A percentile compares a stretch with the other conserved stretches of the same genome.
These are phyloP conservation scores for Trichomonas vaginalis DNA, from an alignment of 208 protist species.

Conservation along the genomic window DNA sequence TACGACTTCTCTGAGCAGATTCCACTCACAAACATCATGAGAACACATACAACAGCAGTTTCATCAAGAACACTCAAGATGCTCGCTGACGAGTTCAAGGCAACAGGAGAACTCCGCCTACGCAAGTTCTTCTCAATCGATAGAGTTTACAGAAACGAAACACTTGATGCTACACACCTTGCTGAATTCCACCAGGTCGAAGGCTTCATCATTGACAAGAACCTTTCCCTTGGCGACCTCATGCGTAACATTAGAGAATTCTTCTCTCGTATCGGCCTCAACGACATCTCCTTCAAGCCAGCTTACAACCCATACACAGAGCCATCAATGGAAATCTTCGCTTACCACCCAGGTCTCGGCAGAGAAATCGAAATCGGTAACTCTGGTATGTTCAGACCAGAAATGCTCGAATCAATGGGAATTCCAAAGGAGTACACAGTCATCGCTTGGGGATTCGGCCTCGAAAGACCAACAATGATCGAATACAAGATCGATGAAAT, in stretches of 20 bases:
- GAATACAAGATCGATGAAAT: conserved; percentile 90
- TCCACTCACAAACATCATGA: conserved; percentile 82
- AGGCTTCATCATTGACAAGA: conserved; percentile 84
- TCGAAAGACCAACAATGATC: conserved; percentile 68
- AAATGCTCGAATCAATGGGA: conserved; percentile 95
- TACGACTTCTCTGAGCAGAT: conserved; percentile 51
- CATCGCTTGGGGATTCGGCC: conserved; percentile 95
- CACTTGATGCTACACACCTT: conserved; percentile 97
- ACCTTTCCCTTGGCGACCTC: conserved; percentile 87
- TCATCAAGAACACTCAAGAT: conserved; percentile 82
- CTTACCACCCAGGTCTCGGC: conserved; percentile 67
- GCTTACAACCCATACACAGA: conserved; percentile 99
- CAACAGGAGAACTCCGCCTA: conserved; percentile 67
- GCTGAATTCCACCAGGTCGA: conserved; percentile 99
- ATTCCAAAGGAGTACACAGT: conserved; percentile 58
- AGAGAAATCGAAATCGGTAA: conserved; percentile 81
- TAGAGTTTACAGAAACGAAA: conserved; percentile 98
- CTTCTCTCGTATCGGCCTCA: conserved; percentile 58
- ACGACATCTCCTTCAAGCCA: conserved; percentile 81
- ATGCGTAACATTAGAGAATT: conserved; percentile 91
- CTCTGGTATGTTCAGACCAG: conserved; percentile 71
- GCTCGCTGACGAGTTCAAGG: conserved; percentile 59
- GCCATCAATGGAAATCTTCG: conserved; percentile 99
- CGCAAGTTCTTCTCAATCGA: conserved; percentile 98
- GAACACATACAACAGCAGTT: conserved; percentile 99